phyloP scores from a whole-genome alignment of 345 rosid species.

The Erysimum cheiranthoides region DNA sequence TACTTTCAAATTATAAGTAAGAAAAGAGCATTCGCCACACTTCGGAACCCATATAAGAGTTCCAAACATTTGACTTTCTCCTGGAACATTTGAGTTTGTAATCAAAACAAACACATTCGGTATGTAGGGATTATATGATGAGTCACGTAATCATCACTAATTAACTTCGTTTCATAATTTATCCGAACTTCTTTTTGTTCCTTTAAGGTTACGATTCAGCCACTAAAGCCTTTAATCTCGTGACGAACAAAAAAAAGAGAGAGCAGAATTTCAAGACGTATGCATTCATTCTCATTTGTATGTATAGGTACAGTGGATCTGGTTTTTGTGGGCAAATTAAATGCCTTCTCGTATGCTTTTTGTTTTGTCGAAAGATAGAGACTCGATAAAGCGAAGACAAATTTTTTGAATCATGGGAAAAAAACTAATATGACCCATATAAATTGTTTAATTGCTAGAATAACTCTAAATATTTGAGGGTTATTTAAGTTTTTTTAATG shows the following conservation, averaged over 20 bases:
- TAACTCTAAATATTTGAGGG: no score
- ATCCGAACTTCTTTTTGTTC: not conserved
- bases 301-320: conserved; percentile 41
- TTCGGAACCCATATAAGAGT: not conserved
- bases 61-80: conserved; percentile 23
- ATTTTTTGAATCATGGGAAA: conserved; percentile 6
- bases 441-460: no score
- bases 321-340: conserved; percentile 24
- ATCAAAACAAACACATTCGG: conserved; percentile 32
- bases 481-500: no score
- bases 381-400: conserved; percentile 26
- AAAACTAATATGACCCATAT: no score
- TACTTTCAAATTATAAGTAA: no score
- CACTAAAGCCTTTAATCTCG: not conserved
- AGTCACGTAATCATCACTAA: conserved; percentile 40
- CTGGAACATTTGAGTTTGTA: conserved; percentile 12
- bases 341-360: conserved; percentile 36
- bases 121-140: conserved; percentile 38
- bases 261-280: conserved; percentile 32
- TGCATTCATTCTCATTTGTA: conserved; percentile 19
- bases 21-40: not conserved
- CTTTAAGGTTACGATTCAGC: conserved; percentile 19
- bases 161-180: conserved; percentile 10
- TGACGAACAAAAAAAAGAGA: not conserved
- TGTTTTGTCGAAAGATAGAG: conserved; percentile 37